These are phyloP conservation scores for Poterioochromonas sp. DNA, from an alignment of 352 stramenopile genomes.

Conservation along the genomic window DNA sequence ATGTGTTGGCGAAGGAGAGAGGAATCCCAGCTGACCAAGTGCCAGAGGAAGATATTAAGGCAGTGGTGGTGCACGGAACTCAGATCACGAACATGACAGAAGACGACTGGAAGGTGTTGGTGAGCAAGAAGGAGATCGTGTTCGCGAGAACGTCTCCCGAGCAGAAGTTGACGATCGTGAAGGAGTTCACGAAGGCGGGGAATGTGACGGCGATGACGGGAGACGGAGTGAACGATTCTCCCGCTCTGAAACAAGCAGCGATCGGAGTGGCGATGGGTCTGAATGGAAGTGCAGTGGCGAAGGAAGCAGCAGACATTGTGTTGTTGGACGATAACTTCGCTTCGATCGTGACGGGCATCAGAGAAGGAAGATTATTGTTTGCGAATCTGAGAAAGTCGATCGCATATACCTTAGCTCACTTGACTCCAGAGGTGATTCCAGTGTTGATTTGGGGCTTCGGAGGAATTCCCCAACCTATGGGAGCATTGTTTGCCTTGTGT, in stretches of 20 bases:
- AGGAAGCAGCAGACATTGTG: conserved; percentile 83
- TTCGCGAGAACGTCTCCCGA: conserved; percentile 78
- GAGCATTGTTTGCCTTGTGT: conserved; percentile 54
- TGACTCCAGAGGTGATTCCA: conserved; percentile 65
- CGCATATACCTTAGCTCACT: conserved; percentile 69
- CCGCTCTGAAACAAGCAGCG: conserved; percentile 79
- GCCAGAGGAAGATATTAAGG: not conserved
- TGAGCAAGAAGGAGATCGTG: conserved; percentile 47
- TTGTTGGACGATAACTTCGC: conserved; percentile 86
- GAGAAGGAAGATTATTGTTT: conserved; percentile 78
- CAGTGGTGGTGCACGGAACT: not conserved
- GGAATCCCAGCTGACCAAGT: no score
- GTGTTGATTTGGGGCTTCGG: conserved; percentile 61
- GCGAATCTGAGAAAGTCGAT: conserved; percentile 81
- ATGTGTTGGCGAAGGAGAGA: not conserved
- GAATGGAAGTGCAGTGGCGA: conserved; percentile 67
- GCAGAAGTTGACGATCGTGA: conserved; percentile 52
- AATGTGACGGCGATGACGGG: conserved; percentile 72
- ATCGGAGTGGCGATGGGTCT: conserved; percentile 81
- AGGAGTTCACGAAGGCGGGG: conserved; percentile 56
- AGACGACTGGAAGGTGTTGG: not conserved
- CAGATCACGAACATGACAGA: not conserved
- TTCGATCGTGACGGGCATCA: conserved; percentile 75
- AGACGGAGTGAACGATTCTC: conserved; percentile 88
- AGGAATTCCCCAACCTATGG: conserved; percentile 59